Conservation (phyloP, 2,329 filamentous ascomycete genomes). For the Piedraia hortae region DNA sequence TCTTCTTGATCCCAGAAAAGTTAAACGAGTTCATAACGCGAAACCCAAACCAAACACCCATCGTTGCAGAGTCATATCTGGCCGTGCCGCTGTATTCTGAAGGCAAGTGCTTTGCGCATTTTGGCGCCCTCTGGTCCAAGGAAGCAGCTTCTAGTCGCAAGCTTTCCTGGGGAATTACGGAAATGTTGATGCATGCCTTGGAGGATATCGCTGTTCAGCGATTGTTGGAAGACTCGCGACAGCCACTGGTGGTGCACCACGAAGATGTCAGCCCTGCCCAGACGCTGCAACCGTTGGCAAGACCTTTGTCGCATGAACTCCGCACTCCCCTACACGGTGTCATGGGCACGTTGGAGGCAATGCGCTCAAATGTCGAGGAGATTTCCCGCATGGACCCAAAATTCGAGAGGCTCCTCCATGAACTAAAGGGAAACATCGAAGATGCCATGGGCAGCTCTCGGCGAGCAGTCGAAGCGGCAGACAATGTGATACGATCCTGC, state of each 20-base stretch:
- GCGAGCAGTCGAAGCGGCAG: conserved; percentile 43
- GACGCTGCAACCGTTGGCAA: conserved; percentile 42
- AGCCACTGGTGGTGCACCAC: conserved; percentile 20
- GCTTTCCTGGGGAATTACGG: conserved; percentile 37
- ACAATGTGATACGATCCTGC: conserved; percentile 50
- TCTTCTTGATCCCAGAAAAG: conserved; percentile 37
- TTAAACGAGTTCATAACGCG: conserved; percentile 30
- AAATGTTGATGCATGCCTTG: conserved; percentile 38
- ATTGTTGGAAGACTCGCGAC: conserved; percentile 23
- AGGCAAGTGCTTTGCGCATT: conserved; percentile 39
- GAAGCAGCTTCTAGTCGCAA: conserved; percentile 28
- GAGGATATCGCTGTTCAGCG: conserved; percentile 37
- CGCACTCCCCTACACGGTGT: conserved; percentile 51
- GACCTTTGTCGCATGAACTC: conserved; percentile 42
- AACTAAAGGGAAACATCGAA: conserved; percentile 41
- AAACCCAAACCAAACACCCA: conserved; percentile 32
- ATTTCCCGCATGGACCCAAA: conserved; percentile 25
- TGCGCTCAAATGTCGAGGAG: conserved; percentile 45
- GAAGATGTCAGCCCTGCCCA: conserved; percentile 30
- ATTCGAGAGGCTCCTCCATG: conserved; percentile 28
- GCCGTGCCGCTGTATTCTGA: conserved; percentile 36
- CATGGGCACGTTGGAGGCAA: conserved; percentile 49
- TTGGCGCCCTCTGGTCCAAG: conserved; percentile 43
- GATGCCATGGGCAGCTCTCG: conserved; percentile 45
- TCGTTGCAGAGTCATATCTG: conserved; percentile 37